Percentiles rank a stretch among this genome's conserved stretches.
Conservation (phyloP, 768 basidiomycete genomes). For the Boletus reticuloceps region DNA sequence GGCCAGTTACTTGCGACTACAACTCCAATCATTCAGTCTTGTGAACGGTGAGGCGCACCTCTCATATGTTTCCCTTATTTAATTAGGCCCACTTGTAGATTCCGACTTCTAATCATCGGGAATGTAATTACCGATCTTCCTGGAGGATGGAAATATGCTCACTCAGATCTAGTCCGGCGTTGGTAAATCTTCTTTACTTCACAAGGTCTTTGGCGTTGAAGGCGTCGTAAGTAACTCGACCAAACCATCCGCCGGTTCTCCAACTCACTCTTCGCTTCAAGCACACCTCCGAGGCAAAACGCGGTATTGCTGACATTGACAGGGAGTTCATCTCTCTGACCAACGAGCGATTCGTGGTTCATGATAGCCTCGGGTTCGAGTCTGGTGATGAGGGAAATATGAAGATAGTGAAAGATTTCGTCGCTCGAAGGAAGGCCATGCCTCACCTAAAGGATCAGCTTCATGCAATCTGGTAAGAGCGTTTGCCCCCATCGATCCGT, state of each 20-base stretch:
- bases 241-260: neutral
- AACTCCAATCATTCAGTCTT: slow-evolving; percentile 1
- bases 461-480: slow-evolving; percentile 13
- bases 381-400: slow-evolving; percentile 9
- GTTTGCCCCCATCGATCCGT: neutral
- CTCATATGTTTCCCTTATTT: no score
- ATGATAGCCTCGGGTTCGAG: neutral
- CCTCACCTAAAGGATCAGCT: slow-evolving; percentile 1
- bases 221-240: slow-evolving; percentile 5
- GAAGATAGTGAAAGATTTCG: neutral
- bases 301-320: slow-evolving; percentile 9
- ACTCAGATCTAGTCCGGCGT: slow-evolving; percentile 11
- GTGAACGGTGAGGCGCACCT: slow-evolving; percentile 4
- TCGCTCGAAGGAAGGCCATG: slow-evolving; percentile 3
- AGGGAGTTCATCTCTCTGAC: slow-evolving; percentile 9
- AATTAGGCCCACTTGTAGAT: neutral
- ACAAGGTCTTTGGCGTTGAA: slow-evolving; percentile 10
- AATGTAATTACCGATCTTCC: slow-evolving; percentile 1
- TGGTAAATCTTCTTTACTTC: slow-evolving; percentile 13
- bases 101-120: slow-evolving; percentile 14
- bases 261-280: neutral
- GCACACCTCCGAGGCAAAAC: neutral
- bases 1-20: slow-evolving; percentile 7
- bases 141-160: neutral
- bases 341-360: slow-evolving; percentile 16